Evolutionary conservation across 805 yeast species (phyloP), one percentile per base, ranked within the genome.

Genomic region (Barnettozyma salicaria): DNA sequence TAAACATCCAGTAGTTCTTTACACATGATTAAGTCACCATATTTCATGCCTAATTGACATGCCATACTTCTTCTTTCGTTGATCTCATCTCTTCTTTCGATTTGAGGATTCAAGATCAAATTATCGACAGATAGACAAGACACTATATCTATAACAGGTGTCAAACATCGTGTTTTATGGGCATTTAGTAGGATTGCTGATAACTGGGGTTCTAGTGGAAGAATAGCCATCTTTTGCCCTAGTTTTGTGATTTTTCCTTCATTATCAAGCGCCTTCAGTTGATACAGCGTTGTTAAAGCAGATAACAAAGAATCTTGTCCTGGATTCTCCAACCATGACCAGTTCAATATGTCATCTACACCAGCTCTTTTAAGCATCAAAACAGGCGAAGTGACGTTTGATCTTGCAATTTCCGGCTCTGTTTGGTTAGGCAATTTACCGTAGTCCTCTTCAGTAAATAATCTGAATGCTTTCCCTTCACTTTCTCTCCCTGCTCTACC

Each of bases 401-500:
- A 78, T 48, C 97, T 71, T 39, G 82, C 67, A 45, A 92, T 90
- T 58, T 92, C 98, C 0, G 98, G 90, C 52, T 90, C 97, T 5
- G 95, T 90, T 53, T 87, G 92, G 32, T 68, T 64, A 1, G 82
- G 78, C 37, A 92, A 63, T 44, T 70, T 70, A 4, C 59, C 41
- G 50, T 74, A 90, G 40, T 84, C 80, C 2, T 63, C 56, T 49
- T 90, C 97, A 33, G 84, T 78, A 58, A 81, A 92, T 25, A 92
- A 62, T 41, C 97, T 64, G 60, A 70, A 92, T 30, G 92, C 85
- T 58, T 90, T 90, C 29, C 99, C 99, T 21, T 82, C 76, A 13
- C 78, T 72, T 62, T 92, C 97, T 76, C 99, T 86, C 44, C 99
- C 99, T n/a, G 99, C 97, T 70, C 99, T 84, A 58, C 99, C 99